Percentiles rank a stretch among this genome's conserved stretches.
These are phyloP conservation scores for Phytophthora colocasiae DNA, from an alignment of 352 stramenopile genomes.

Conservation along the genomic window DNA sequence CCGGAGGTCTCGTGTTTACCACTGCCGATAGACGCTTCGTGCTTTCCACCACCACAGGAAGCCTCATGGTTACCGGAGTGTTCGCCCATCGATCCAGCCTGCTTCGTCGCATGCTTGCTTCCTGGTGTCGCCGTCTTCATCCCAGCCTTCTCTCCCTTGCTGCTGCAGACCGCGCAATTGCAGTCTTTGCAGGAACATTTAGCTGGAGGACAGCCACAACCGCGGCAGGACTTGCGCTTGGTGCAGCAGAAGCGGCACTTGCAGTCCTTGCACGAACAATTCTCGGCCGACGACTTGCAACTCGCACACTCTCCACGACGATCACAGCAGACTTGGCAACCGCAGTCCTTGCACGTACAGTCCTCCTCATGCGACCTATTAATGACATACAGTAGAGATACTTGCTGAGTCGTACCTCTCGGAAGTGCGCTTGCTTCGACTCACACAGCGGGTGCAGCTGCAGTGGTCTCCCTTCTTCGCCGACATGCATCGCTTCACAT, in stretches of 20 bases:
- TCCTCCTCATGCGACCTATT: conserved; percentile 20
- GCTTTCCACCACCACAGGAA: background rate
- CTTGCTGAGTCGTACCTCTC: conserved; percentile 25
- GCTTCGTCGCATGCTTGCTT: conserved; percentile 1
- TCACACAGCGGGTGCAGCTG: conserved; percentile 28
- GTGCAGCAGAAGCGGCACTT: conserved; percentile 28
- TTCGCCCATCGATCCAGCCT: background rate
- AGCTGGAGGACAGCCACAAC: conserved; percentile 31
- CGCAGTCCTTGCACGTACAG: conserved; percentile 47
- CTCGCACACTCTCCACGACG: conserved; percentile 31
- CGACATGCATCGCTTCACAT: conserved; percentile 67
- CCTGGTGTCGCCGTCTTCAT: conserved; percentile 6
- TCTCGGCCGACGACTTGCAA: conserved; percentile 26
- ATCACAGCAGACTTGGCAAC: conserved; percentile 39
- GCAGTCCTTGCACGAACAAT: conserved; percentile 38
- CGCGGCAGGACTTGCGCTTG: conserved; percentile 26
- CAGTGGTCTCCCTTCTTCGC: conserved; percentile 48
- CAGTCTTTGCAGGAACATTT: conserved; percentile 39
- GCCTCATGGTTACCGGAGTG: conserved; percentile 4
- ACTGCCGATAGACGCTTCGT: background rate
- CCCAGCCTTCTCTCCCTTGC: conserved; percentile 1
- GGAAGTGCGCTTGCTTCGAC: conserved; percentile 30
- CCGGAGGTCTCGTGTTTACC: background rate
- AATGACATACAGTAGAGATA: conserved; percentile 30
- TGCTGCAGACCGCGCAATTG: conserved; percentile 24